Percentiles rank a stretch among this genome's conserved stretches.
Conservation (phyloP, 2,329 filamentous ascomycete genomes). For the Fusarium redolens region DNA sequence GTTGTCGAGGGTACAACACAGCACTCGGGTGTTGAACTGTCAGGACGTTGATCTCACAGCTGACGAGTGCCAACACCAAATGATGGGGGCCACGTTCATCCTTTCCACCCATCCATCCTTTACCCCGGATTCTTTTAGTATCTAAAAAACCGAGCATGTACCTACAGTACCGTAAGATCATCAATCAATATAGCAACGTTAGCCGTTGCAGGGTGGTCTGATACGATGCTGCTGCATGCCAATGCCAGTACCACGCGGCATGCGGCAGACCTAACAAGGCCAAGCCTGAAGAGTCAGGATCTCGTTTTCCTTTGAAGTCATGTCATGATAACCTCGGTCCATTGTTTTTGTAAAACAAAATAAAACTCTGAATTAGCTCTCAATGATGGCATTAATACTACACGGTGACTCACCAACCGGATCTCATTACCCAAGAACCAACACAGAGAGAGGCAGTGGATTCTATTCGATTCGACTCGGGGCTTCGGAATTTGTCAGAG, state of each 20-base stretch:
- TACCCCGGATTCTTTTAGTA: slow-evolving; percentile 20
- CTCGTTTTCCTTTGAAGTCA: background rate
- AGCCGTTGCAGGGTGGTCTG: slow-evolving; percentile 27
- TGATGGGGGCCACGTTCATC: background rate
- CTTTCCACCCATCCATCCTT: background rate
- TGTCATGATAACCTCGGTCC: background rate
- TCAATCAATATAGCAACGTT: background rate
- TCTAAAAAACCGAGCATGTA: slow-evolving; percentile 7
- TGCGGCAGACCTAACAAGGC: background rate
- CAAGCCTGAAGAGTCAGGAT: slow-evolving; percentile 12
- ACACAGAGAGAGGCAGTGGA: slow-evolving; percentile 1
- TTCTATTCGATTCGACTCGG: background rate
- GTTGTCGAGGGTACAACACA: background rate
- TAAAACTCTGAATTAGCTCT: background rate
- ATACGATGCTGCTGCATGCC: slow-evolving; percentile 18
- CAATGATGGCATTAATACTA: slow-evolving; percentile 20
- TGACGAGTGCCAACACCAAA: slow-evolving; percentile 2
- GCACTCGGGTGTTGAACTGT: background rate
- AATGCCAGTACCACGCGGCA: slow-evolving; percentile 8
- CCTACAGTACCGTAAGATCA: background rate
- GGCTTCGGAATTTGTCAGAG: slow-evolving; percentile 6
- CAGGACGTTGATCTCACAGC: background rate
- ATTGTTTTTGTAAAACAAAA: background rate
- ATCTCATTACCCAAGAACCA: slow-evolving; percentile 20
- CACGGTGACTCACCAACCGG: background rate